Base-by-base conservation (phyloP, 2,329 filamentous ascomycete species). In the Pyrenochaeta sp. region DNA sequence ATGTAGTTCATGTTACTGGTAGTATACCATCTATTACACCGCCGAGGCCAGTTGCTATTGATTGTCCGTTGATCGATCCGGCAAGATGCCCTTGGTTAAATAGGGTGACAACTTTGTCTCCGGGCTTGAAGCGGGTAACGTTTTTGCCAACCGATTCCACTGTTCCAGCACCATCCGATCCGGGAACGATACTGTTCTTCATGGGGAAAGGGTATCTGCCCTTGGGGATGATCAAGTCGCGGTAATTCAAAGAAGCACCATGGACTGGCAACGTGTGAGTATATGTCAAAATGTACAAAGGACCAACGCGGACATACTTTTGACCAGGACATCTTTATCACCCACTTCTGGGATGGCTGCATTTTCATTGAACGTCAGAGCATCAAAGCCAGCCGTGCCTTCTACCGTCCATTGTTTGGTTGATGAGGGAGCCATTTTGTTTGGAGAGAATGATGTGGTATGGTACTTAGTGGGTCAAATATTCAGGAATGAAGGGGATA, bases 281-380 rank as follows among this genome's bases (percentile, higher is more conserved):
- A 32, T 41, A 20, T 6, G 4, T 19, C 31, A 6, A 9, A 7
- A n/a, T 11, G 18, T 11, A 32, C 9, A 9, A 5, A 7, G 8
- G 7, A 9, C 6, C 15, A 17, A 11, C 4, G 13, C 18, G 9
- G 35, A 39, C 67, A 39, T 62, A 76, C 75, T 76, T 69, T 86
- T 87, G 56, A 92, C 83, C 22, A 92, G 77, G 5, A 90, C 86
- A 18, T 92, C 84, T 49, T 81, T 81, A 41, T 90, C 86, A 32
- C 87, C 87, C 1, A 87, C 63, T 53, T 82, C 71, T 10, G 86
- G 84, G 3, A 89, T 61, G 1, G 77, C 60, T 0, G 72, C 77
- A 26, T 73, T 69, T 34, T 78, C 74, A 36, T 83, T 77, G 46
- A 78, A 72, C 56, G 81, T 80, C 58, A 90, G 76, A 28, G 75